Evolutionary conservation across 768 basidiomycete genomes (phyloP), one percentile per base, ranked within the genome.

Genomic region (Mycena crocata): DNA sequence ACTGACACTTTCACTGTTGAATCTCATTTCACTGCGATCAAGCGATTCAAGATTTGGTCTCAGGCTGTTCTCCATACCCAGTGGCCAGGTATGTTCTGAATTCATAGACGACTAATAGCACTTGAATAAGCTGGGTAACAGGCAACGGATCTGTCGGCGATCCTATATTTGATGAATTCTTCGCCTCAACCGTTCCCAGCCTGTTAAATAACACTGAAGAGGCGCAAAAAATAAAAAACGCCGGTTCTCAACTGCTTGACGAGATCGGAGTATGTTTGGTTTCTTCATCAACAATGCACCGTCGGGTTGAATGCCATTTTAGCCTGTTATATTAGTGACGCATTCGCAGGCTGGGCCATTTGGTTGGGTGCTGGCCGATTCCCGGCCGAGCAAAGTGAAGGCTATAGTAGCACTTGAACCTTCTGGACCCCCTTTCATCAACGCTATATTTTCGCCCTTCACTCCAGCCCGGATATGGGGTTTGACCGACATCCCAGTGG

Each of bases 361-460:
- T 28, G 79, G 80, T 48, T 82, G 81, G 81, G 74, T 78, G 24
- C 56, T 82, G 37, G 81, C 71, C 13, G 81, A 82, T 48, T 62
- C 73, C 5, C 76, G 79, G 17, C 80, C 81, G 12, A 66, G 67
- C 44, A 66, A 75, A 48, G 74, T 82, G 28, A 78, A 75, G 56
- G 79, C 76, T 26, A 80, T 82, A 32, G 72, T 82, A 21, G 78
- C 81, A 13, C 71, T 82, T 44, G 81, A 82, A 63, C 81, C 81
- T 14, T 67, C 30, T 3, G 81, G 81, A 1, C 81, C 81, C 9
- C 81, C 81, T 2, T 81, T 82, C 74, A 73, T 75, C 50, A 66
- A 68, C 24, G 72, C 63, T 13, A 48, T 73, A 28, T 73, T 81
- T 35, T 75, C 78, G 45, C 74, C 60, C 26, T 74, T 75, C 54